Base-by-base conservation (phyloP, 179 eudicot genomes). In the Silene noctiflora region DNA sequence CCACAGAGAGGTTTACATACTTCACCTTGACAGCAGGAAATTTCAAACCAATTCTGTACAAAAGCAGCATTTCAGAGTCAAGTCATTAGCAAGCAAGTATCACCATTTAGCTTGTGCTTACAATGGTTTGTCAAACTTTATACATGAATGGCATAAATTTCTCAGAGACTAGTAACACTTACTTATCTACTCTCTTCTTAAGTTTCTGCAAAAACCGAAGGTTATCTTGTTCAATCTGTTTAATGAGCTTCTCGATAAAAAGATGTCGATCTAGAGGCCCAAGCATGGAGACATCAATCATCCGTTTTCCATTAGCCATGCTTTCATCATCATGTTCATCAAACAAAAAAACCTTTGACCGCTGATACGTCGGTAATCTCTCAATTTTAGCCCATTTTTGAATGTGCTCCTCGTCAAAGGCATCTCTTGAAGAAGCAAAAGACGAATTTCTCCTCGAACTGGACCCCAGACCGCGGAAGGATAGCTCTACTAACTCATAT, bases 171-270 rank as follows among this genome's bases (percentile, higher is more conserved):
- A 24, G 73, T 25, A 75, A 64, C 21, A 69, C 85, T 76, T 83
- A 89, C 97, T 81, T 88, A 78, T 89, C 94, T 59, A 85, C 84
- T 78, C 97, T 84, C 53, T 78, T 82, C 75, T 88, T 82, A 31
- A 92, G 85, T 76, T 91, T 88, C 72, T 83, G 88, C 81, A 92
- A 76, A 73, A 92, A 82, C 14, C 79, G 80, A 63, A 87, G 94
- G 72, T 92, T 92, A 76, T 92, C 97, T 72, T 83, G 79, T 69
- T 89, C 87, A 81, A 88, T 86, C 77, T 91, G 89, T 67, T 87
- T 89, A 71, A 92, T 85, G 69, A 91, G 84, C 82, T 85, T 89
- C 80, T 91, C 97, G 48, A 92, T 81, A 75, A 91, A 84, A 83
- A 81, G 72, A 73, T 80, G 91, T 70, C 89, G 84, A 72, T 90